Evolutionary conservation across 1,139 yeast genomes (phyloP).

Genomic region (Kodamaea alishanica): DNA sequence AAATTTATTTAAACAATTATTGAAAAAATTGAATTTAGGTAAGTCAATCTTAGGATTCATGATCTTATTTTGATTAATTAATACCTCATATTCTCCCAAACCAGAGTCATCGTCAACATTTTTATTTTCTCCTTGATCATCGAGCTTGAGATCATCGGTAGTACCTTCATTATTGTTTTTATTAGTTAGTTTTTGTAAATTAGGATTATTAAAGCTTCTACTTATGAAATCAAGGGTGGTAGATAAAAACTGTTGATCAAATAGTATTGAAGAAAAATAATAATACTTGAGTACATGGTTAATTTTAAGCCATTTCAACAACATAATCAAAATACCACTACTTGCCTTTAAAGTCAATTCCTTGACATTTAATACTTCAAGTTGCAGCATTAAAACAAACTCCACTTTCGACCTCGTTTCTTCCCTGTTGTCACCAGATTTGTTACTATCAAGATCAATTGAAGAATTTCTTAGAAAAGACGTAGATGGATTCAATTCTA

Average conservation of each 20-base stretch:
- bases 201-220: constrained; percentile 35
- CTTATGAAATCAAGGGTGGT: constrained; percentile 35
- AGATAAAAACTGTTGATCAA: constrained; percentile 63
- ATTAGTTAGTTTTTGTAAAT: constrained; percentile 24
- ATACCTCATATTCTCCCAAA: constrained; percentile 36
- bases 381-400: constrained; percentile 33
- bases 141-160: constrained; percentile 2
- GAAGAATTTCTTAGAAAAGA: constrained; percentile 21
- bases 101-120: constrained; percentile 15
- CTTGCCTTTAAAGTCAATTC: constrained; percentile 66
- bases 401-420: constrained; percentile 24
- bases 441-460: constrained; percentile 3
- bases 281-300: constrained; percentile 79
- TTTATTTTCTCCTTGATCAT: constrained; percentile 6
- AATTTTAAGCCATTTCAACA: constrained; percentile 74
- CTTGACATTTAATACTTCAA: constrained; percentile 57
- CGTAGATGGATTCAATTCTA: constrained; percentile 37
- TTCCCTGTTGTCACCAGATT: constrained; percentile 9
- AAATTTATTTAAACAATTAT: constrained; percentile 30
- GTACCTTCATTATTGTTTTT: constrained; percentile 6
- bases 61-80: constrained; percentile 35
- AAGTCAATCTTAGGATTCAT: constrained; percentile 46
- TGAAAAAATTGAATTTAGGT: constrained; percentile 43
- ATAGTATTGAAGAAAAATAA: constrained; percentile 64
- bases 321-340: constrained; percentile 47